phyloP scores from a whole-genome alignment of 164 flowering plant species.

The Berberis vulgaris region DNA sequence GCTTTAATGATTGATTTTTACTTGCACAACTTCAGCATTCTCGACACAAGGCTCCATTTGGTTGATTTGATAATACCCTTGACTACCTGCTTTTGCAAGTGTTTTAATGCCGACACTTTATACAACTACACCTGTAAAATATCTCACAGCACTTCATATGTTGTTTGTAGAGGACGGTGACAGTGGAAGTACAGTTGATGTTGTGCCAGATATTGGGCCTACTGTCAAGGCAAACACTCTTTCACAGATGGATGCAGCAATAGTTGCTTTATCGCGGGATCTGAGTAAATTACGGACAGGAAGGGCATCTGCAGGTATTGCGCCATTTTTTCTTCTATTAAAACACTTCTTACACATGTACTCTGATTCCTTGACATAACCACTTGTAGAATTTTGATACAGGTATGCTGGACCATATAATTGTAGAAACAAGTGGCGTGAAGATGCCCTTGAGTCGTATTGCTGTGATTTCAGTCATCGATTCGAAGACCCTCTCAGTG shows the following conservation, averaged over 20 bases:
- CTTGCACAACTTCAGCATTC: no score
- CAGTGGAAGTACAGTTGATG: slow-evolving; percentile 29
- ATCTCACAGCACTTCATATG: background rate
- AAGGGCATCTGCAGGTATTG: slow-evolving; percentile 77
- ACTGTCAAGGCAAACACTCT: slow-evolving; percentile 47
- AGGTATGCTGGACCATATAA: slow-evolving; percentile 98
- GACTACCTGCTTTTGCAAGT: no score
- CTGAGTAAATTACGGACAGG: slow-evolving; percentile 72
- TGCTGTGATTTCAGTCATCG: slow-evolving; percentile 78
- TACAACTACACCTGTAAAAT: background rate
- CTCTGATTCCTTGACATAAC: background rate
- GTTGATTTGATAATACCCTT: no score
- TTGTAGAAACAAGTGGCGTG: slow-evolving; percentile 62
- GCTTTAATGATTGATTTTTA: no score
- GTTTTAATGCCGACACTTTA: no score
- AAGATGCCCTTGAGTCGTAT: slow-evolving; percentile 62
- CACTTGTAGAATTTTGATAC: slow-evolving; percentile 13
- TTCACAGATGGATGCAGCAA: slow-evolving; percentile 83
- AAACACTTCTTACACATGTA: background rate
- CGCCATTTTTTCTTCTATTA: background rate
- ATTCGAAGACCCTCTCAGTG: slow-evolving; percentile 70
- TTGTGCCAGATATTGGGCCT: slow-evolving; percentile 48
- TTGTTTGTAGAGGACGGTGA: slow-evolving; percentile 40
- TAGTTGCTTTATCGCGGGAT: slow-evolving; percentile 71
- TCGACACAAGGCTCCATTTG: no score